A percentile compares a stretch with the other conserved stretches of the same genome.
Conservation (phyloP, 192 early-diverging fungal genomes). For the Diversispora eburnea region DNA sequence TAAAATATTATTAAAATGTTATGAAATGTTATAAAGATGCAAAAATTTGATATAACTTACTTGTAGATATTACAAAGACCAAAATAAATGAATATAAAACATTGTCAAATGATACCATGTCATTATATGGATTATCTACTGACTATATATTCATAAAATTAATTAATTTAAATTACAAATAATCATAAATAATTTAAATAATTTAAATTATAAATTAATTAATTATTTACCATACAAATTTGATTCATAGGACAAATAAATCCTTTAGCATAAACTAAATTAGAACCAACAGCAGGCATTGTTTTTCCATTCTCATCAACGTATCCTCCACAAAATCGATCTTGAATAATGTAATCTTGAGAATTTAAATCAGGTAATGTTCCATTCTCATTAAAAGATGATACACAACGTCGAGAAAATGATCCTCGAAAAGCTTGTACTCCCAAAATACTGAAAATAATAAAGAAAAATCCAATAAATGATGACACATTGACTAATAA, state of each 20-base stretch:
- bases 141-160: conserved; percentile 26
- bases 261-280: conserved; percentile 43
- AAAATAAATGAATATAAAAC: conserved; percentile 52
- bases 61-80: conserved; percentile 52
- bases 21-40: background rate
- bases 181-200: background rate
- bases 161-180: background rate
- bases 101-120: conserved; percentile 51
- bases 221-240: conserved; percentile 40
- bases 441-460: conserved; percentile 59
- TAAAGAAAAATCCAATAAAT: conserved; percentile 59
- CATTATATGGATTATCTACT: conserved; percentile 37
- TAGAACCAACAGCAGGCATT: background rate
- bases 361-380: background rate
- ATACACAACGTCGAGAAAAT: conserved; percentile 49
- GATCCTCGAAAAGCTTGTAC: conserved; percentile 62
- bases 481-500: conserved; percentile 51
- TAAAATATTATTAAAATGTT: conserved; percentile 2
- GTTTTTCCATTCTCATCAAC: conserved; percentile 13
- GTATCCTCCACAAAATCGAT: conserved; percentile 38
- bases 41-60: conserved; percentile 31
- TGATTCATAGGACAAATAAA: conserved; percentile 47
- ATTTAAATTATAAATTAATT: background rate
- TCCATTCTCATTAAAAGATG: conserved; percentile 30
- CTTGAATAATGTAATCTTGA: background rate